Conservation (phyloP, 768 basidiomycete genomes). For the Inosperma sp. region DNA sequence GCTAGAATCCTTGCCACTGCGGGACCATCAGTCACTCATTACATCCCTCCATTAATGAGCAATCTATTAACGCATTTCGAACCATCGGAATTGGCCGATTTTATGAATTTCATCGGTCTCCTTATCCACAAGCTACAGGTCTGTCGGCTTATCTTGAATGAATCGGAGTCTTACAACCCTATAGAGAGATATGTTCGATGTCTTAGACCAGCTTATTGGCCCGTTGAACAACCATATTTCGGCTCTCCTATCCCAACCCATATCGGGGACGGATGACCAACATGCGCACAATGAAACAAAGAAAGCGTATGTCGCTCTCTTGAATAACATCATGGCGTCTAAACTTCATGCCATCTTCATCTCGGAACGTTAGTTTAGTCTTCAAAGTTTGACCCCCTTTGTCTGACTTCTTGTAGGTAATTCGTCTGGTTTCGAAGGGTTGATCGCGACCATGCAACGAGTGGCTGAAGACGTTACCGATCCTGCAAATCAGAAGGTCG, state of each 20-base stretch:
- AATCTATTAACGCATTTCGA: constrained; percentile 91
- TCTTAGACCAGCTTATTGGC: constrained; percentile 84
- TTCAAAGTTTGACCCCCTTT: neutral
- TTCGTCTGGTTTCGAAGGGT: constrained; percentile 59
- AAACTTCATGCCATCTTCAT: constrained; percentile 81
- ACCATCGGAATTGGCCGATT: constrained; percentile 88
- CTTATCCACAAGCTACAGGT: constrained; percentile 91
- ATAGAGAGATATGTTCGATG: constrained; percentile 80
- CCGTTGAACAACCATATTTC: constrained; percentile 84
- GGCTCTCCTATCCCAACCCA: constrained; percentile 71
- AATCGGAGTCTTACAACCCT: constrained; percentile 4
- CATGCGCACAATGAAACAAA: constrained; percentile 76
- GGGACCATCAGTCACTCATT: constrained; percentile 79
- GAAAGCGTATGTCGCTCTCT: constrained; percentile 79
- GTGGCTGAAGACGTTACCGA: constrained; percentile 77
- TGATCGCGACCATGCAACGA: constrained; percentile 70
- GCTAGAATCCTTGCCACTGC: constrained; percentile 88
- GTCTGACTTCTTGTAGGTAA: constrained; percentile 29
- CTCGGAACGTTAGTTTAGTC: constrained; percentile 65
- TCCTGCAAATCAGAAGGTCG: constrained; percentile 68
- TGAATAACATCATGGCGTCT: constrained; percentile 77
- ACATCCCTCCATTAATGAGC: constrained; percentile 84
- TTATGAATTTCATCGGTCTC: constrained; percentile 91
- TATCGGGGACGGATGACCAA: constrained; percentile 83
- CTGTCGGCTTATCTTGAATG: constrained; percentile 17